Conservation (phyloP, 345 rosid species). For the rapeseed (Brassica napus) region DNA sequence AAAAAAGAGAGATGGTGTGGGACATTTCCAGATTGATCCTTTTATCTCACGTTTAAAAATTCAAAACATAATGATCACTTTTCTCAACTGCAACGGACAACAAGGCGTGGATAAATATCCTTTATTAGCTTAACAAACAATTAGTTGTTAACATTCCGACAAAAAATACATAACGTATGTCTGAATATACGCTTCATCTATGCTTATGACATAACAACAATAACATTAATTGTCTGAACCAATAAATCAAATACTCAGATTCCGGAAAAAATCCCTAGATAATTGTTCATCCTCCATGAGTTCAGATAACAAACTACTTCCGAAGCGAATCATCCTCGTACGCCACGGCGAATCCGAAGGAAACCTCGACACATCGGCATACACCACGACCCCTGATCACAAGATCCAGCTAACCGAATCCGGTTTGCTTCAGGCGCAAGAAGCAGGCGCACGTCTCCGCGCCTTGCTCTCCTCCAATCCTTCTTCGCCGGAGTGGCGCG, state of each 20-base stretch:
- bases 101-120: background rate
- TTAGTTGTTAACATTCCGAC: background rate
- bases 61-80: background rate
- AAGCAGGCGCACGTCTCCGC: slow-evolving; percentile 57
- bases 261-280: background rate
- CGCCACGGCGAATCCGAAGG: slow-evolving; percentile 97
- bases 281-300: slow-evolving; percentile 30
- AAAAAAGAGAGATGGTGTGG: background rate
- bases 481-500: slow-evolving; percentile 53
- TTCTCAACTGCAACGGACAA: background rate
- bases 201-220: background rate
- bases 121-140: background rate
- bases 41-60: no score
- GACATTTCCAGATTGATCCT: background rate
- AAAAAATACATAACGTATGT: background rate
- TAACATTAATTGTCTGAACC: background rate
- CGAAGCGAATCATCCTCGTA: slow-evolving; percentile 85
- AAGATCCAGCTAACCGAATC: slow-evolving; percentile 67
- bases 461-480: slow-evolving; percentile 45
- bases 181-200: background rate
- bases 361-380: slow-evolving; percentile 75
- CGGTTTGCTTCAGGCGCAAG: slow-evolving; percentile 61
- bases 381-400: slow-evolving; percentile 83
- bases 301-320: slow-evolving; percentile 47
- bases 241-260: background rate